Base-by-base conservation (phyloP, 208 protist species). In the Leishmania turanica region DNA sequence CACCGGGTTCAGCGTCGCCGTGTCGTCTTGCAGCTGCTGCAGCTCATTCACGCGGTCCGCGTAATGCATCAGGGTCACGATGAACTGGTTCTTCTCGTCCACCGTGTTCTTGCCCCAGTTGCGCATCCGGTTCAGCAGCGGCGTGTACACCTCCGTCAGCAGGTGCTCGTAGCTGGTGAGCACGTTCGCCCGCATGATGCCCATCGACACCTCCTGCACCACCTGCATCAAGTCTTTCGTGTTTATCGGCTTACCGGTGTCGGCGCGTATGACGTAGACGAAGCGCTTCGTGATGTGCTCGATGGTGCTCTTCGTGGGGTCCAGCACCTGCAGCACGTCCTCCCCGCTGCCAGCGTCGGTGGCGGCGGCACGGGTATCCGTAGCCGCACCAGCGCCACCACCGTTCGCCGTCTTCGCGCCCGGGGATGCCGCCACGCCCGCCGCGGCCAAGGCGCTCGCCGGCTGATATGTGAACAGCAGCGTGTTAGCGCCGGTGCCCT, bases 141-240 rank as follows among this genome's bases (percentile, higher is more conserved):
- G 96, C 15, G 92, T 96, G 93, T 98, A 98, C 68, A 98, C 93
- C 83, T 98, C 94, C 73, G 90, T 96, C 31, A 97, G 83, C 42
- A 98, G 89, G 74, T 97, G 93, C 87, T 97, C 93, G 85, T 90
- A 96, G 83, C 94, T 96, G 34, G 89, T 84, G 60, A 97, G 86
- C 27, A 97, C 82, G 81, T 98, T 94, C 60, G 82, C 90, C 42
- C 96, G 88, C 68, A 98, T 89, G 47, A 93, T 82, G 15, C 96
- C 96, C 93, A 98, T 97, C 45, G 82, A 81, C 62, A 98, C 60
- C 34, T 97, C 93, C 79, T 97, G 94, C 79, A 97, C 91, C 1
- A 91, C 90, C 81, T 96, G 90, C 15, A 78, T 79, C 15, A 88
- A 68, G 68, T 98, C 96, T 84, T 96, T 96, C 62, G 51, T 87